Evolutionary conservation across 371 early-diverging fungal genomes (phyloP).

Genomic region (Mucor indicus): DNA sequence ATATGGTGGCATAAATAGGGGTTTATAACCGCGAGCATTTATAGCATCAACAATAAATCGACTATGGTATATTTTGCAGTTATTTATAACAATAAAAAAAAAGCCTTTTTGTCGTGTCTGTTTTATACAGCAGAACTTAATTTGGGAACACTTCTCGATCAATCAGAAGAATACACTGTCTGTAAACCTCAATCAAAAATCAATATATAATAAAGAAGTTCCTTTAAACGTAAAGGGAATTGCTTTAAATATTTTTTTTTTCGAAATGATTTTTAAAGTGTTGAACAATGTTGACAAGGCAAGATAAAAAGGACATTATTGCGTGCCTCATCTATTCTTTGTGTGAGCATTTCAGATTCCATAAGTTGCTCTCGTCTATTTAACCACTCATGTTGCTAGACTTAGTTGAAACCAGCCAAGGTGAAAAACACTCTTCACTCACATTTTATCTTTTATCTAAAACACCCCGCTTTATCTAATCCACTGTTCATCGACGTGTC

Average conservation of each 20-base stretch:
- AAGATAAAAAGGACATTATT: conserved; percentile 11
- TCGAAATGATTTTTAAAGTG: conserved; percentile 11
- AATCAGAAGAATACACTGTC: too few species aligned
- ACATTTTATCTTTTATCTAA: too few species aligned
- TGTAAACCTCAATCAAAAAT: too few species aligned
- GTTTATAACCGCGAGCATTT: neutral
- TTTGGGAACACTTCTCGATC: too few species aligned
- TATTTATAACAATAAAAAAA: conserved; percentile 4
- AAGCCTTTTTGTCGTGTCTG: too few species aligned
- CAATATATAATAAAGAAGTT: too few species aligned
- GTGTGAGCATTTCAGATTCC: conserved; percentile 10
- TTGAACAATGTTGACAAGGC: conserved; percentile 12
- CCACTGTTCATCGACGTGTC: conserved; percentile 1
- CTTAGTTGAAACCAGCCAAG: too few species aligned
- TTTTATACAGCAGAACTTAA: too few species aligned
- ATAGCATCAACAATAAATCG: conserved; percentile 3
- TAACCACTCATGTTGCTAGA: neutral
- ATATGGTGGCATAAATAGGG: conserved; percentile 2
- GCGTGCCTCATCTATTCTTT: conserved; percentile 12
- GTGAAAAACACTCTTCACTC: too few species aligned
- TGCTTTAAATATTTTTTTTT: too few species aligned
- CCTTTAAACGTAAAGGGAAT: too few species aligned
- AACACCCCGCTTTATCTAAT: conserved; percentile 1
- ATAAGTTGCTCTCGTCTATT: conserved; percentile 3
- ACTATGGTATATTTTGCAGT: neutral